Base-by-base conservation (phyloP, 2,329 filamentous ascomycete species). In the Colletotrichum paranaense region DNA sequence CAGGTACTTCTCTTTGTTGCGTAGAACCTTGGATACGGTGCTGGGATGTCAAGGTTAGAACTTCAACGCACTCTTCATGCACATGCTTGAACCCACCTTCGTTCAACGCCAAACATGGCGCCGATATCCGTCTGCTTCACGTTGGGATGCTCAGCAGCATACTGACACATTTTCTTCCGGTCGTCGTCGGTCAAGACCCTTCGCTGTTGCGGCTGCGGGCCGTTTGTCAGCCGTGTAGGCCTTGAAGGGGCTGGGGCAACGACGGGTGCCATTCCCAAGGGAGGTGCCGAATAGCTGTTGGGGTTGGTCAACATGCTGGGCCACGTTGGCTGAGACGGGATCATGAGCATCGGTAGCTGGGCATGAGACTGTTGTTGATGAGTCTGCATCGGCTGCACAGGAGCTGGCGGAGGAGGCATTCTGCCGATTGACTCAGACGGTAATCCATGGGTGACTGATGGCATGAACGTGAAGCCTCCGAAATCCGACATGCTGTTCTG, bases 61-160 rank as follows among this genome's bases (percentile, higher is more conserved):
- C 26, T 19, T 72, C 19, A 11, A 11, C 46, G 19, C 52, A 32
- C 16, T 9, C 12, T 22, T 11, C 24, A 56, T 30, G 56, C n/a
- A 14, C n/a, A 32, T 46, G n/a, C 38, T 53, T 24, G 75, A 75
- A 68, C 85, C 82, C 92, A 98, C 97, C 97, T 98, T 92, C 97
- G 88, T 85, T 99, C 97, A 65, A 99, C 97, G 46, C 95, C 96
- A 84, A 99, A 99, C 81, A 95, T 92, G 72, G 92, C 93, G 84
- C 97, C 97, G 84, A 99, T 99, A 80, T 98, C 96, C 22, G 95
- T 97, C 85, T 99, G 97, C 84, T 98, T 98, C 58, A 95, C 92
- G 62, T 91, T 92, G 26, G 96, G 97, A 80, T 98, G 92, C 75
- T 97, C 93, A 80, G 97, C 93, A 78, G 96, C 94, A 82, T 96